Base-by-base conservation (phyloP, 2,329 filamentous ascomycete genomes). In the Didymella glomerata region DNA sequence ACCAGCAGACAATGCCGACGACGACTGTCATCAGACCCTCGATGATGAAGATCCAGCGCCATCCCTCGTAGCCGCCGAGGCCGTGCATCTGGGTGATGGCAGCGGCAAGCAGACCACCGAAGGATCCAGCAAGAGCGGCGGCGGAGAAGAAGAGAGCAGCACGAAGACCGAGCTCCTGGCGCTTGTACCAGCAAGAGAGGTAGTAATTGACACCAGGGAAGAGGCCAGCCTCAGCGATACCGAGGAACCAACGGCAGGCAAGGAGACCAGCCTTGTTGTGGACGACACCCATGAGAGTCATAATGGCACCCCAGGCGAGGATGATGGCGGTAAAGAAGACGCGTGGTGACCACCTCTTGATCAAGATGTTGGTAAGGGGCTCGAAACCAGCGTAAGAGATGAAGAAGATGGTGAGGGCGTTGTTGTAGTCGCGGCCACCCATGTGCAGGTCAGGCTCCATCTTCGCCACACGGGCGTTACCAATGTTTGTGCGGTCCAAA, bases 321-420 rank as follows among this genome's bases (percentile, higher is more conserved):
- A 86, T 87, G 13, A 88, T 78, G 0, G 80, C 55, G 5, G 74
- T 75, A 63, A 77, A 76, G 63, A 76, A 77, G 54, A 75, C 68
- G 48, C 73, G 72, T 0, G 86, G 85, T 0, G 83, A 86, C 2
- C 85, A 87, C 2, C 81, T 78, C 69, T 88, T 89, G 36, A 89
- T 81, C 16, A 87, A 76, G 59, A 88, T 85, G 65, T 88, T 88
- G 68, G 85, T 88, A 0, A 86, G 84, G 3, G 75, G 79, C 67
- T 82, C 81, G 45, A 81, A 77, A 22, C 78, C 70, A n/a, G 80
- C 79, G 61, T 83, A 83, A 1, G 78, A 79, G 60, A 82, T 78
- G 71, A 90, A 90, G 74, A 89, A 90, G 2, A 90, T 76, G 1
- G 87, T 90, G 49, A 90, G 69, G 0, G 87, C 86, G 1, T 84